phyloP scores from a whole-genome alignment of 768 basidiomycete species.

The Boletus subcaerulescens region DNA sequence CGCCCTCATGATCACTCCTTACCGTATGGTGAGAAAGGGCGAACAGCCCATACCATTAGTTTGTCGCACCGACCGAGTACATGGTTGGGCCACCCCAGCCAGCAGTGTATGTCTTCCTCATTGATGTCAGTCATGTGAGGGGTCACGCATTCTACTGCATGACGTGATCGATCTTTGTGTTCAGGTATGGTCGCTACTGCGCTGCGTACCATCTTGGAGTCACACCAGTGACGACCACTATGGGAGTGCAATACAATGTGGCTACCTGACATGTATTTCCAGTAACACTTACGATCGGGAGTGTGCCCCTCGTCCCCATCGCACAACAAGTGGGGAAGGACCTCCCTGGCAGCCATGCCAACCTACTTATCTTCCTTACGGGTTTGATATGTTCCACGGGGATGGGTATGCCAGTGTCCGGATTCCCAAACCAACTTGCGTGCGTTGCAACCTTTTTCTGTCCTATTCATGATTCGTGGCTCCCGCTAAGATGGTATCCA shows the following conservation, averaged over 20 bases:
- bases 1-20: slow-evolving; percentile 85
- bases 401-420: slow-evolving; percentile 98
- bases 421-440: slow-evolving; percentile 99
- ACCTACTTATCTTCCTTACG: slow-evolving; percentile 90
- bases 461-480: neutral
- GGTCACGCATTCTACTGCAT: neutral
- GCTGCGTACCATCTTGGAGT: slow-evolving; percentile 90
- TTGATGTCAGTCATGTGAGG: slow-evolving; percentile 86
- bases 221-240: too few species aligned
- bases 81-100: slow-evolving; percentile 99
- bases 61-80: slow-evolving; percentile 96
- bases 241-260: too few species aligned
- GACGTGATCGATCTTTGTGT: neutral
- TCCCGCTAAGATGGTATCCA: neutral
- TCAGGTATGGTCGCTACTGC: slow-evolving; percentile 98
- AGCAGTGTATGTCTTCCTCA: slow-evolving; percentile 93
- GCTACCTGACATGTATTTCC: slow-evolving; percentile 5
- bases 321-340: slow-evolving; percentile 84
- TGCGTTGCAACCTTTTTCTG: slow-evolving; percentile 35
- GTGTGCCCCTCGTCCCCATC: slow-evolving; percentile 94
- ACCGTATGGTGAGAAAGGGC: slow-evolving; percentile 80
- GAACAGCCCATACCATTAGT: slow-evolving; percentile 86
- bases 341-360: slow-evolving; percentile 62
- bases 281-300: slow-evolving; percentile 96
- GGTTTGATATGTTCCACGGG: slow-evolving; percentile 91